Base-by-base conservation (phyloP, 1,139 yeast species). In the Geotrichum reessii region DNA sequence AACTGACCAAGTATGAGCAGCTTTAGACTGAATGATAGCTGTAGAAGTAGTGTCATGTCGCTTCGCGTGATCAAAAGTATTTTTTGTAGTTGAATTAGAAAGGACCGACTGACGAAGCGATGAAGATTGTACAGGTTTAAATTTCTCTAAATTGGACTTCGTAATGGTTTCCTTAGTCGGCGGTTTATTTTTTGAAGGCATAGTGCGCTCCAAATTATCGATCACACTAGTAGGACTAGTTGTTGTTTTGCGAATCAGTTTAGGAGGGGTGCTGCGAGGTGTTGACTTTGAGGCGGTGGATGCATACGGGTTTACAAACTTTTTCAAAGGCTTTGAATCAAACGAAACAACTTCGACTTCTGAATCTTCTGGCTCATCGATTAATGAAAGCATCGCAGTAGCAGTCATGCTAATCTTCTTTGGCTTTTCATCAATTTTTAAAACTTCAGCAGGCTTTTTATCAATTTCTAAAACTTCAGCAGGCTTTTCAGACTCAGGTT, bases 341-440 rank as follows among this genome's bases (percentile, higher is more conserved):
- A n/a, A 12, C 8, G 44, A 37, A 17, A 37, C 44, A 14, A 37
- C 44, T 17, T 37, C 21, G 44, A 55, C 56, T 11, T 61, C 63
- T 21, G 67, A 63, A 31, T 68, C 68, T 3, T 64, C 67, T 12
- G 76, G 78, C 63, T 56, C 63, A 19, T 85, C 88, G 54, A 87
- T 73, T 52, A 87, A 78, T 4, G 87, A 81, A 56, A 87, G 74
- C 52, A 87, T 74, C 0, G 87, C 81, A 52, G 82, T 77, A 0
- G 95, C 95, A 0, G 93, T 81, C 57, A 78, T 78, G 67, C 91
- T 86, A 62, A 83, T 67, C 17, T 37, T 37, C 44, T 37, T 17
- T 52, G 73, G 74, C 62, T 74, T 73, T 24, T 59, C 54, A 7
- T 47, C 27, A 3, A 14, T 25, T 17, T 40, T 3, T 12, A 24